Evolutionary conservation across 2,329 filamentous ascomycete genomes (phyloP).

Genomic region (Colletotrichum trifolii): DNA sequence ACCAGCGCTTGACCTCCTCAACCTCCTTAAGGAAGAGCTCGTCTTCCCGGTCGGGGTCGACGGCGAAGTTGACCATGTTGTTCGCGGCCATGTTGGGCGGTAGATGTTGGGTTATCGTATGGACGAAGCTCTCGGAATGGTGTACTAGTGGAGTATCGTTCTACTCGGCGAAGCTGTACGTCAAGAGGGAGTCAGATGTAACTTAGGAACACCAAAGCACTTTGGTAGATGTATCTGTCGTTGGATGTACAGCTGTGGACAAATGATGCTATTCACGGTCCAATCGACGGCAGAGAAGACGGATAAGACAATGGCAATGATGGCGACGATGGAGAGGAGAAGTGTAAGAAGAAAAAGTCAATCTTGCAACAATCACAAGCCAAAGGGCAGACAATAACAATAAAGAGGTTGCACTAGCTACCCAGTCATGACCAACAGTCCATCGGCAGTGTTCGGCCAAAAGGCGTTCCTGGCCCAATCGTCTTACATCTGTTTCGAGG

Average conservation of each 20-base stretch:
- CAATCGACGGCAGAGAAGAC: slow-evolving; percentile 15
- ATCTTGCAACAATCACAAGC: slow-evolving; percentile 38
- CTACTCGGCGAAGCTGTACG: not conserved
- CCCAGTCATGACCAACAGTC: slow-evolving; percentile 13
- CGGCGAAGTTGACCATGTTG: slow-evolving; percentile 70
- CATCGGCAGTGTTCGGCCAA: slow-evolving; percentile 37
- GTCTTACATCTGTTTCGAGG: slow-evolving; percentile 37
- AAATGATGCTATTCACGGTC: slow-evolving; percentile 36
- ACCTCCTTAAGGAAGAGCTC: slow-evolving; percentile 85
- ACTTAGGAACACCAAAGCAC: slow-evolving; percentile 1
- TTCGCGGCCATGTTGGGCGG: slow-evolving; percentile 65
- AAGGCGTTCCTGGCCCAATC: slow-evolving; percentile 36
- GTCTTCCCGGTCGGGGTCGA: slow-evolving; percentile 69
- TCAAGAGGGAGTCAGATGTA: too few species aligned
- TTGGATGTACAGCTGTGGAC: slow-evolving; percentile 5
- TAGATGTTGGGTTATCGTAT: not conserved
- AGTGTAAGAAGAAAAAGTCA: slow-evolving; percentile 36
- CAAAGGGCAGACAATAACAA: slow-evolving; percentile 27
- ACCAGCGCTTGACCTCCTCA: slow-evolving; percentile 91
- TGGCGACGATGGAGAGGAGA: slow-evolving; percentile 32
- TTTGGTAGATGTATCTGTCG: too few species aligned
- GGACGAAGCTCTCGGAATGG: not conserved
- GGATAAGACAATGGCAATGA: slow-evolving; percentile 18
- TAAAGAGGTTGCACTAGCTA: slow-evolving; percentile 31
- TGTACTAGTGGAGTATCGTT: not conserved